Base-by-base conservation (phyloP, 176 grass and related monocot genomes). In the Cocos nucifera region DNA sequence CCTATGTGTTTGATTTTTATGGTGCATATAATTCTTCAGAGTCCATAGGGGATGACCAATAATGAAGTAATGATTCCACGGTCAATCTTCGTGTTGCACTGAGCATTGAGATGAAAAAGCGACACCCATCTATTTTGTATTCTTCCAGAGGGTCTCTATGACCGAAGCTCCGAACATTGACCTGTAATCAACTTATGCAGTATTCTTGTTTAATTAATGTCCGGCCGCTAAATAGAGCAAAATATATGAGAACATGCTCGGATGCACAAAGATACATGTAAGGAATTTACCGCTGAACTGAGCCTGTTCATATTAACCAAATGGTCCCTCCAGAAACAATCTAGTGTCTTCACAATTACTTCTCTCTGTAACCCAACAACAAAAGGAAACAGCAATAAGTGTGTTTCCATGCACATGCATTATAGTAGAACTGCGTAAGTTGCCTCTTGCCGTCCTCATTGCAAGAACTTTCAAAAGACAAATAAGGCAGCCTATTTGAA, bases 301-400 rank as follows among this genome's bases (percentile, higher is more conserved):
- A 97, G 87, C 66, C 86, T 86, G 76, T 97, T 97, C 87, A 97
- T 97, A 67, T 97, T 97, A 69, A 97, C 78, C 76, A 97, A 76
- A 85, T 97, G 92, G 70, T 97, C 84, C 76, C 80, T 97, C 84
- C 92, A 91, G 19, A 88, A 71, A 12, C 35, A 64, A 79, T 97
- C 87, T 58, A 97, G 81, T 20, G 87, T 84, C 86, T 91, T 97
- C 53, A 97, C 63, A 71, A 91, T 89, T 75, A 82, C 70, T 64
- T 97, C 92, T 67, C 86, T 79, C 92, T 97, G 69, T 60, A 79
- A 65, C 79, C 51, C n/a, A 73, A 80, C 28, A 76, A 18, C 6
- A 49, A 69, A 72, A 44, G 0, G 35, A 44, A 30, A 12, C 35
- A 44, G 35, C 35, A 44, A 44, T 12, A 44, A 12, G 10, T 12